A percentile compares a stretch with the other conserved stretches of the same genome.
phyloP scores from a whole-genome alignment of 495 filamentous ascomycete species.

The Penicillium fimorum region DNA sequence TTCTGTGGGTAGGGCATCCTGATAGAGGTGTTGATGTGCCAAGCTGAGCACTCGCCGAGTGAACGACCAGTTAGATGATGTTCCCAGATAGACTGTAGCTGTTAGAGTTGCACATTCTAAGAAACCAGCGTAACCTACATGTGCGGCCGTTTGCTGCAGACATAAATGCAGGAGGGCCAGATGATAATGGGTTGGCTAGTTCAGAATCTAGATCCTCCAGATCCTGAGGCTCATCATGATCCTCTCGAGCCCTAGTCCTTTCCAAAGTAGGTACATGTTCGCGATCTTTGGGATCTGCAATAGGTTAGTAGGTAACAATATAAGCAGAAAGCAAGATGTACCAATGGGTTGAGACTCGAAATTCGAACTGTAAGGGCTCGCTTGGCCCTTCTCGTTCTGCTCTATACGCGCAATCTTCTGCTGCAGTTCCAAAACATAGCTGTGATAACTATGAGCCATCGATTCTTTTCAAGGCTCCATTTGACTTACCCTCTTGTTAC shows the following conservation, averaged over 20 bases:
- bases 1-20: slow-evolving; percentile 33
- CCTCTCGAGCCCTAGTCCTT: slow-evolving; percentile 10
- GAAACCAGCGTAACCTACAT: slow-evolving; percentile 20
- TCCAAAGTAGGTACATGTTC: slow-evolving; percentile 14
- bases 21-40: slow-evolving; percentile 38
- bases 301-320: slow-evolving; percentile 5
- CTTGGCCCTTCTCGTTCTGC: slow-evolving; percentile 20
- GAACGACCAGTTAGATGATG: slow-evolving; percentile 50
- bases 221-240: slow-evolving; percentile 15
- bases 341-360: slow-evolving; percentile 4
- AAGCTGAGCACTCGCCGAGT: slow-evolving; percentile 40
- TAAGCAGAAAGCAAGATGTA: neutral
- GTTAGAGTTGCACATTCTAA: slow-evolving; percentile 6
- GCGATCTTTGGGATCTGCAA: slow-evolving; percentile 20
- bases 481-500: slow-evolving; percentile 38
- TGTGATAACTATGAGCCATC: slow-evolving; percentile 13
- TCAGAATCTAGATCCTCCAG: slow-evolving; percentile 26
- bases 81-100: slow-evolving; percentile 40
- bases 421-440: slow-evolving; percentile 41
- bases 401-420: slow-evolving; percentile 31
- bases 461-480: neutral
- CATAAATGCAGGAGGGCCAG: slow-evolving; percentile 37
- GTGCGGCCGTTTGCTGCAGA: slow-evolving; percentile 31
- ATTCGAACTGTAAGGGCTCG: slow-evolving; percentile 17
- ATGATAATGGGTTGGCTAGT: slow-evolving; percentile 40